Evolutionary conservation across 2,329 filamentous ascomycete species (phyloP).

Genomic region (Xylariaceae sp.): DNA sequence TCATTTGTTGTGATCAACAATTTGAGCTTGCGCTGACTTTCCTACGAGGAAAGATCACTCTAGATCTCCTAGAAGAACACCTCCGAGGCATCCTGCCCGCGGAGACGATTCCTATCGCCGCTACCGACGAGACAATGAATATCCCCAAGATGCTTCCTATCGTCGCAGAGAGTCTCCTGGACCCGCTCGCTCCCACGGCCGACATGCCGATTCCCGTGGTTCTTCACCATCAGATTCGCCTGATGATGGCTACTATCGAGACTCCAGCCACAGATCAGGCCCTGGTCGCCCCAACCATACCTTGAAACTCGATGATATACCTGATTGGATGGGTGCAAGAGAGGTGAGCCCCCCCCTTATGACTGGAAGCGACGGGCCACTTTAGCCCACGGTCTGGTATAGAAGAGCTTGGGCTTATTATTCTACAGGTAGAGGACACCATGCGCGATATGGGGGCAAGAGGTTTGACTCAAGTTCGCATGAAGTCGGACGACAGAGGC

Average conservation of each 20-base stretch:
- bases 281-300: conserved; percentile 29
- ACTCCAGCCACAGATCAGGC: conserved; percentile 19
- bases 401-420: background rate
- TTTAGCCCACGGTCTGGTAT: background rate
- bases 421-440: conserved; percentile 23
- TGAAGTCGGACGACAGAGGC: conserved; percentile 27
- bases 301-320: conserved; percentile 29
- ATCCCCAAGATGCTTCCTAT: conserved; percentile 12
- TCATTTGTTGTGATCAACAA: background rate
- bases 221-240: conserved; percentile 23
- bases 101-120: conserved; percentile 24
- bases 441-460: conserved; percentile 26
- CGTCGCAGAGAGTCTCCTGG: conserved; percentile 15
- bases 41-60: conserved; percentile 30
- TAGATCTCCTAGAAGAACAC: conserved; percentile 27
- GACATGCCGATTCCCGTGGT: conserved; percentile 17
- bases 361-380: background rate
- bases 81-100: conserved; percentile 18
- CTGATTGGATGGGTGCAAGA: conserved; percentile 24
- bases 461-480: conserved; percentile 27
- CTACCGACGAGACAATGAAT: conserved; percentile 14
- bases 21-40: conserved; percentile 30
- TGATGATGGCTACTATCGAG: conserved; percentile 22
- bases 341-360: conserved; percentile 16
- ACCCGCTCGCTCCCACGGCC: conserved; percentile 8